Conservation (phyloP, 257 asterid species). For the Gynochthodes officinalis region DNA sequence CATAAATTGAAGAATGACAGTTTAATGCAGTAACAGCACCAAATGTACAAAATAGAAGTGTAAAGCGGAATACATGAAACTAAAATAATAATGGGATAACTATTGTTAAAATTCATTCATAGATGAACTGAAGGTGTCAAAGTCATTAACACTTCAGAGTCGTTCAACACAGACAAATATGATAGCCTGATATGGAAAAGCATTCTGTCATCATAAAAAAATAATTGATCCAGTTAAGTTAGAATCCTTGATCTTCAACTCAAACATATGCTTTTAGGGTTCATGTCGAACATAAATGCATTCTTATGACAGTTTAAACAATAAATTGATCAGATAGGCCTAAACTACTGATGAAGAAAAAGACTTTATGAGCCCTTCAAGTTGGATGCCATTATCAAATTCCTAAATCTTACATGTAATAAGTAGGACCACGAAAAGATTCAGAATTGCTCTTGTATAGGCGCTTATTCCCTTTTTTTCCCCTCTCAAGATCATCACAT, state of each 20-base stretch:
- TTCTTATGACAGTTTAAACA: background rate
- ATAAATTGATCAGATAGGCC: background rate
- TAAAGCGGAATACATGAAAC: background rate
- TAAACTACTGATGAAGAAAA: no score
- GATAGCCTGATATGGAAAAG: background rate
- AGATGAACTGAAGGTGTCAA: background rate
- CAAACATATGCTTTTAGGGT: background rate
- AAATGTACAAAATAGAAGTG: background rate
- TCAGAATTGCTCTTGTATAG: no score
- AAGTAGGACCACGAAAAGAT: no score
- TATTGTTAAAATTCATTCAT: background rate
- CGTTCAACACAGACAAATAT: background rate
- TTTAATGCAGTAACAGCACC: background rate
- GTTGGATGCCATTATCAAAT: no score
- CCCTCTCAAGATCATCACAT: no score
- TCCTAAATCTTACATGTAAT: background rate
- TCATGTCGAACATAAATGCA: background rate
- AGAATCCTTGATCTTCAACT: background rate
- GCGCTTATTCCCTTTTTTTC: no score
- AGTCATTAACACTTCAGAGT: background rate
- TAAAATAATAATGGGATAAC: background rate
- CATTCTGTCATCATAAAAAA: background rate
- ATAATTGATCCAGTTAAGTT: background rate
- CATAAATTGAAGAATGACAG: background rate
- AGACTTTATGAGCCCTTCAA: no score